These are phyloP conservation scores for Cryphonectria japonica DNA, from an alignment of 2,329 filamentous ascomycete genomes.

Conservation along the genomic window DNA sequence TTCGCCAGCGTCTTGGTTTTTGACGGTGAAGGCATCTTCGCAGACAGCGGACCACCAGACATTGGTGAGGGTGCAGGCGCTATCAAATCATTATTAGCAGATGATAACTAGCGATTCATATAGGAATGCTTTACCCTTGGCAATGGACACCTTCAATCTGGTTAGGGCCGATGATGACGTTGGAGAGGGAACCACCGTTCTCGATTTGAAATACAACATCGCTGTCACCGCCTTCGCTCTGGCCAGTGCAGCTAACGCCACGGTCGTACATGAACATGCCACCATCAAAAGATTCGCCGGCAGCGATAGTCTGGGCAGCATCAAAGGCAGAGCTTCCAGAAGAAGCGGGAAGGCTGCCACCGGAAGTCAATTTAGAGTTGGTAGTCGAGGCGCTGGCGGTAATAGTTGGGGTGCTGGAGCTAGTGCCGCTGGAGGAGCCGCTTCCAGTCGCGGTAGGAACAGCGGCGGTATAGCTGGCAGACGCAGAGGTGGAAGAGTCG, in stretches of 20 bases:
- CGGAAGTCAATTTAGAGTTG: slow-evolving; percentile 2
- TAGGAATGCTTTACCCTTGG: slow-evolving; percentile 34
- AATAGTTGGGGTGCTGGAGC: not conserved
- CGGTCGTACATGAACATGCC: slow-evolving; percentile 40
- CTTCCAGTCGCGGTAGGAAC: not conserved
- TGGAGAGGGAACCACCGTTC: slow-evolving; percentile 53
- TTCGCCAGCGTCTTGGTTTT: slow-evolving; percentile 37
- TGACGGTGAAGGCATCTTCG: slow-evolving; percentile 43
- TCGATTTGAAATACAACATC: slow-evolving; percentile 55
- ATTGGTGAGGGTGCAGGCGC: slow-evolving; percentile 45
- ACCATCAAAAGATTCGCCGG: slow-evolving; percentile 33
- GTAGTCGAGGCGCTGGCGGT: not conserved
- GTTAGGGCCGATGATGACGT: slow-evolving; percentile 55
- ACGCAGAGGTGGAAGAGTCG: not conserved
- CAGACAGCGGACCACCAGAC: slow-evolving; percentile 43
- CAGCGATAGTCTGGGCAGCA: slow-evolving; percentile 27
- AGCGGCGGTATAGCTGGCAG: not conserved
- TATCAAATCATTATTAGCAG: not conserved
- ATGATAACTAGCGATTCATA: not conserved
- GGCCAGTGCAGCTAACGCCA: slow-evolving; percentile 29
- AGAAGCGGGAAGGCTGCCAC: slow-evolving; percentile 23
- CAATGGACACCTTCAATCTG: slow-evolving; percentile 55
- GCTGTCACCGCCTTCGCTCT: slow-evolving; percentile 33
- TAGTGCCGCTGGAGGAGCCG: not conserved
- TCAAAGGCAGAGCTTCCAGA: slow-evolving; percentile 22